phyloP scores from a whole-genome alignment of 2,329 filamentous ascomycete genomes.

The Davidsoniella virescens region DNA sequence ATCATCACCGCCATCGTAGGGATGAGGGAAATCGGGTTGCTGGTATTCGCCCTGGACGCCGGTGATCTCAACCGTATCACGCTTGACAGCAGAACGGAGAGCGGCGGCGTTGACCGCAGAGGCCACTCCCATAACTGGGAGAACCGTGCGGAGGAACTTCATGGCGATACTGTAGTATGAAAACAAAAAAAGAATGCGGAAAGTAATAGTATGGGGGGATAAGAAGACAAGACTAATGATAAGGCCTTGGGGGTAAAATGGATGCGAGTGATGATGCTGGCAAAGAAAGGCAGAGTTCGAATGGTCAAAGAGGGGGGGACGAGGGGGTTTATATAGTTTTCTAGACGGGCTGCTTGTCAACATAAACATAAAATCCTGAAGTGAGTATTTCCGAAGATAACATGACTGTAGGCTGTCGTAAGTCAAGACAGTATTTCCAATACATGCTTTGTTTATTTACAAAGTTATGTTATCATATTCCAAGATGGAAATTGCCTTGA shows the following conservation, averaged over 20 bases:
- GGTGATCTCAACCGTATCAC: slow-evolving; percentile 9
- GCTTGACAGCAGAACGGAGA: slow-evolving; percentile 5
- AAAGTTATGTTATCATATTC: too few relatives aligned
- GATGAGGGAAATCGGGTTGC: slow-evolving; percentile 8
- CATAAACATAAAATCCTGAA: too few relatives aligned
- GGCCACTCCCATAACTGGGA: slow-evolving; percentile 12
- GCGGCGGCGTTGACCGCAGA: slow-evolving; percentile 12
- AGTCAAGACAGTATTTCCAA: too few relatives aligned
- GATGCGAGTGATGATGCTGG: slow-evolving; percentile 4
- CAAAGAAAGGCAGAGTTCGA: slow-evolving; percentile 2
- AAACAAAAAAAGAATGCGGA: slow-evolving; percentile 10
- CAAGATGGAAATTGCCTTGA: too few relatives aligned
- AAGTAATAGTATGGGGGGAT: slow-evolving; percentile 4
- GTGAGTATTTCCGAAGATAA: too few relatives aligned
- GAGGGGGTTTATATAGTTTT: slow-evolving; percentile 6
- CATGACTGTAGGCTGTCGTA: too few relatives aligned
- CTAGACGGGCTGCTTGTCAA: too few relatives aligned
- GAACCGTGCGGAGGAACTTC: slow-evolving; percentile 13
- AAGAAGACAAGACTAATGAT: slow-evolving; percentile 4
- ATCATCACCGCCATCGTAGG: slow-evolving; percentile 7
- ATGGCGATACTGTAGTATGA: slow-evolving; percentile 4
- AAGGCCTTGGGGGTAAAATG: neutral
- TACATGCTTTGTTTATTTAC: too few relatives aligned
- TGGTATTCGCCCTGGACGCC: slow-evolving; percentile 8
- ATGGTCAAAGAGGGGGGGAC: neutral